Evolutionary conservation across 768 basidiomycete species (phyloP).

Genomic region (Russula compacta): DNA sequence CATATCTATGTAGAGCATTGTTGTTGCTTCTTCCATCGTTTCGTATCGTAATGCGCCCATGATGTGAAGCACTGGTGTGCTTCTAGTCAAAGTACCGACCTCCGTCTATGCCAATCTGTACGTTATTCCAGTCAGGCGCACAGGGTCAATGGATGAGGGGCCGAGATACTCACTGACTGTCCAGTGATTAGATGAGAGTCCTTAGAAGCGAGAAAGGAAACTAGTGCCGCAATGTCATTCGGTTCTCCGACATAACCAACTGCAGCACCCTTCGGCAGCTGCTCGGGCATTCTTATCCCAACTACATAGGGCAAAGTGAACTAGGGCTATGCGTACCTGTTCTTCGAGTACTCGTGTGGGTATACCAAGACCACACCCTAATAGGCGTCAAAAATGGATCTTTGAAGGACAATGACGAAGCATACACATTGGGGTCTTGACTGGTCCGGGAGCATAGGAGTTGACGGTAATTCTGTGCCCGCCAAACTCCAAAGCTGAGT

Average conservation of each 20-base stretch:
- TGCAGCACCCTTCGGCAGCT: constrained; percentile 17
- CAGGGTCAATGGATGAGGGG: background rate
- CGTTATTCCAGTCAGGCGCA: background rate
- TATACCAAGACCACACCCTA: constrained; percentile 6
- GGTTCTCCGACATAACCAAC: constrained; percentile 21
- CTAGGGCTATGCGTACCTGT: background rate
- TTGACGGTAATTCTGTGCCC: constrained; percentile 22
- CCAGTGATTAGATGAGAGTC: constrained; percentile 27
- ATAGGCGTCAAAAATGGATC: background rate
- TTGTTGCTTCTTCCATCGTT: background rate
- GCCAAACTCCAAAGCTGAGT: constrained; percentile 19
- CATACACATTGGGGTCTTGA: constrained; percentile 20
- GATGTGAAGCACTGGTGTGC: background rate
- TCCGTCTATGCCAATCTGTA: constrained; percentile 16
- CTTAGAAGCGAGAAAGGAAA: constrained; percentile 28
- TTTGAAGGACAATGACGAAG: background rate
- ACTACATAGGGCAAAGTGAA: background rate
- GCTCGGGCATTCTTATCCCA: background rate
- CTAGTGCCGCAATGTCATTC: constrained; percentile 25
- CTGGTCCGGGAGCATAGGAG: constrained; percentile 20
- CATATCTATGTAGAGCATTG: background rate
- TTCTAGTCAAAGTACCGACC: constrained; percentile 12
- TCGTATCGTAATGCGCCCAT: background rate
- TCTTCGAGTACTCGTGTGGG: constrained; percentile 12
- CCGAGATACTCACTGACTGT: constrained; percentile 11